A percentile compares a stretch with the other conserved stretches of the same genome.
Evolutionary conservation across 1,139 yeast species (phyloP).

Genomic region (Diutina mesorugosa): DNA sequence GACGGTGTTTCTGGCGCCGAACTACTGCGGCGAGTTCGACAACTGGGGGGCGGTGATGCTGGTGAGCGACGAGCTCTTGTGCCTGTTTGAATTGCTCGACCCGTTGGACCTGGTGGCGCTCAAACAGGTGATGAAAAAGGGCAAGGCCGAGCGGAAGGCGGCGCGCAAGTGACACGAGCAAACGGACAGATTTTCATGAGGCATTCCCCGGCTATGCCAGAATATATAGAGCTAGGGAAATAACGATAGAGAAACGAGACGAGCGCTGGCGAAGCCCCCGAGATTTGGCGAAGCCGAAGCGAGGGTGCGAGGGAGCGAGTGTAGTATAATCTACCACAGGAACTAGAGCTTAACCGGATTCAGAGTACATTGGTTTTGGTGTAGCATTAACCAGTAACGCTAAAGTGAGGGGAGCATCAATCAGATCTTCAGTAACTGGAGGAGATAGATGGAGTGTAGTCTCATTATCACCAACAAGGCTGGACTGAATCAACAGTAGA

Average conservation of each 20-base stretch:
- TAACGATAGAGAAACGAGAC: neutral
- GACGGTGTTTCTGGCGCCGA: conserved; percentile 93
- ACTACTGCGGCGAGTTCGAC: conserved; percentile 96
- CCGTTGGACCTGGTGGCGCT: conserved; percentile 89
- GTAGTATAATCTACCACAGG: too few relatives aligned
- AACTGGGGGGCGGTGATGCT: conserved; percentile 99
- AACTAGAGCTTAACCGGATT: too few relatives aligned
- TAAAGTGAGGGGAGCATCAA: too few relatives aligned
- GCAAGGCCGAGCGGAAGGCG: conserved; percentile 59
- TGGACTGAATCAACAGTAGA: too few relatives aligned
- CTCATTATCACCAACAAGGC: too few relatives aligned
- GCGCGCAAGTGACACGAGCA: neutral
- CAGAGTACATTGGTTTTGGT: too few relatives aligned
- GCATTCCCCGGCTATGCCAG: neutral
- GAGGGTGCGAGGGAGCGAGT: too few relatives aligned
- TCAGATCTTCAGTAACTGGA: too few relatives aligned
- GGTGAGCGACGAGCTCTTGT: conserved; percentile 80
- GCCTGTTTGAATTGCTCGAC: conserved; percentile 85
- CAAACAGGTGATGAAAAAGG: conserved; percentile 85
- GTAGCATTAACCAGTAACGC: too few relatives aligned
- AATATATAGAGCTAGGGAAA: neutral
- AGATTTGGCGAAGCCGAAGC: too few relatives aligned
- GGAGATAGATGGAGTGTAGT: too few relatives aligned
- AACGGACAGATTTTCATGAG: neutral
- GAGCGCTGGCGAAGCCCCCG: too few relatives aligned